Percentiles rank a stretch among this genome's conserved stretches.
Conservation (phyloP, 1,139 yeast species). For the Saccharomyces hybrid region DNA sequence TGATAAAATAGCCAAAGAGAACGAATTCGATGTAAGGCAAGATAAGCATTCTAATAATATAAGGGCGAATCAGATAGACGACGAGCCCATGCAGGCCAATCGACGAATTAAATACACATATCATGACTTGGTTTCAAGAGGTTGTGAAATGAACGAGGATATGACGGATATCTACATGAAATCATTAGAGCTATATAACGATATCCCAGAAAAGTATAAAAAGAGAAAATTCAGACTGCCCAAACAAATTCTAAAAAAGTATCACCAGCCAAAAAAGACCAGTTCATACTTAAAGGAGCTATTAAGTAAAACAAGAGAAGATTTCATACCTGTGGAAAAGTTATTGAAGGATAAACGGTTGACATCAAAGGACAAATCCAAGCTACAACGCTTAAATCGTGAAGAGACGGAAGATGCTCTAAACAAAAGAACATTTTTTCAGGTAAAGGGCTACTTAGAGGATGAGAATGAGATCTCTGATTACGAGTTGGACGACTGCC, state of each 20-base stretch:
- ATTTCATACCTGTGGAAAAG: conserved; percentile 15
- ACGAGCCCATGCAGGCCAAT: conserved; percentile 13
- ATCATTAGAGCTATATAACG: conserved; percentile 27
- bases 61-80: conserved; percentile 10
- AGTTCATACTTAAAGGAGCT: conserved; percentile 7
- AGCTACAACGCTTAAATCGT: conserved; percentile 11
- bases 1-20: conserved; percentile 20
- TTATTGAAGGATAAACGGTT: conserved; percentile 18
- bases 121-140: conserved; percentile 26
- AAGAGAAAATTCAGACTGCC: conserved; percentile 22
- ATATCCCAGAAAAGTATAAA: conserved; percentile 22
- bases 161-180: conserved; percentile 28
- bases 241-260: conserved; percentile 18
- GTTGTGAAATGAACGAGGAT: conserved; percentile 29
- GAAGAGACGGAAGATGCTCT: conserved; percentile 16
- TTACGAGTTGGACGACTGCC: conserved; percentile 10
- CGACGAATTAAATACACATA: conserved; percentile 19
- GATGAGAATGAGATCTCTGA: conserved; percentile 2
- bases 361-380: conserved; percentile 15
- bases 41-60: conserved; percentile 15
- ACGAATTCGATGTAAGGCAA: conserved; percentile 11
- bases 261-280: conserved; percentile 9
- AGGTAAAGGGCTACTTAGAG: conserved; percentile 13
- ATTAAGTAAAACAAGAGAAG: conserved; percentile 10
- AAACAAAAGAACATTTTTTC: conserved; percentile 22